A percentile compares a stretch with the other conserved stretches of the same genome.
phyloP scores from a whole-genome alignment of 192 early-diverging fungal genomes.

The Oehlia diaphana region DNA sequence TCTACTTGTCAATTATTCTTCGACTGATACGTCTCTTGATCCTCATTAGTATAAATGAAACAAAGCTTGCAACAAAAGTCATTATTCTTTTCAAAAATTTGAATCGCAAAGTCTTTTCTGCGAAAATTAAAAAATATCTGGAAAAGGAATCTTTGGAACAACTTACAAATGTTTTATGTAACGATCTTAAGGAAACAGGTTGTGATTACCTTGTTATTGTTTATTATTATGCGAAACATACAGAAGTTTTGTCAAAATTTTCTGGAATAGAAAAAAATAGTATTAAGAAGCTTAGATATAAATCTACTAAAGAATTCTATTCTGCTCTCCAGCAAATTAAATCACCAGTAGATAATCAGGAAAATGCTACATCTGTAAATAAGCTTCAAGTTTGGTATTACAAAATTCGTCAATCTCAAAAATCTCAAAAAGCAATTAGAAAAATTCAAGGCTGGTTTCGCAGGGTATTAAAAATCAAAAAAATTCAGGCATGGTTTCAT shows the following conservation, averaged over 20 bases:
- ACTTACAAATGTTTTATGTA: not conserved
- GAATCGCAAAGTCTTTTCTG: not conserved
- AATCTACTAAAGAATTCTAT: conserved; percentile 2
- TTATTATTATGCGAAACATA: not conserved
- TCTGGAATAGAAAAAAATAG: not conserved
- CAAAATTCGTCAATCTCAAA: not conserved
- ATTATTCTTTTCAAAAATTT: conserved; percentile 5
- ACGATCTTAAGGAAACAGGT: conserved; percentile 8
- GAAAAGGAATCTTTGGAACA: not conserved
- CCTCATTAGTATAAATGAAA: conserved; percentile 7
- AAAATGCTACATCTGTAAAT: not conserved
- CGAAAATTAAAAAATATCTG: conserved; percentile 14
- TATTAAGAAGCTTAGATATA: not conserved
- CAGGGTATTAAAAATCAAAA: too few relatives aligned
- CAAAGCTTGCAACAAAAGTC: not conserved
- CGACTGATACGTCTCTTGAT: conserved; percentile 22
- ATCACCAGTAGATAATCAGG: not conserved
- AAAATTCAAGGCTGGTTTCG: conserved; percentile 19
- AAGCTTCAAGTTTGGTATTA: not conserved
- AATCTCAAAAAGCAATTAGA: not conserved
- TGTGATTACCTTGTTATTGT: conserved; percentile 20
- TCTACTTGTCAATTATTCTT: conserved; percentile 11
- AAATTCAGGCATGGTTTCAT: too few relatives aligned
- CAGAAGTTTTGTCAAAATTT: not conserved
- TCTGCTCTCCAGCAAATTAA: conserved; percentile 9